Evolutionary conservation across 2,329 filamentous ascomycete species (phyloP).

Genomic region (Ramularia collo-cygni): DNA sequence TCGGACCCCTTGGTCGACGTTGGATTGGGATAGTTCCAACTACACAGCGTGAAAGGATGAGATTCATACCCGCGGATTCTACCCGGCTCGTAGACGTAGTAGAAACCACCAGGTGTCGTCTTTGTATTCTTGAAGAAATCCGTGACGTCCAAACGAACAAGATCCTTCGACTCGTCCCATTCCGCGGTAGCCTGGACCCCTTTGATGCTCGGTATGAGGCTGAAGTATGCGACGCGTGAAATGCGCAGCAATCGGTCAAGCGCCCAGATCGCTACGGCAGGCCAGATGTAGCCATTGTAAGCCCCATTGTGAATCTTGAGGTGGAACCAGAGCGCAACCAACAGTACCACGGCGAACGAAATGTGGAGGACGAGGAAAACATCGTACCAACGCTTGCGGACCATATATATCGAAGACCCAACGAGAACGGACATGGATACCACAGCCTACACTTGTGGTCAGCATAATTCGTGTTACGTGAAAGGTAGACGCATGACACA

Average conservation of each 20-base stretch:
- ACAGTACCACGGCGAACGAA: slow-evolving; percentile 42
- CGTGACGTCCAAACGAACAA: slow-evolving; percentile 41
- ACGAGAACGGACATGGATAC: slow-evolving; percentile 41
- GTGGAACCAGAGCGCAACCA: slow-evolving; percentile 48
- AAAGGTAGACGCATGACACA: slow-evolving; percentile 19
- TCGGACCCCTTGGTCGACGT: neutral
- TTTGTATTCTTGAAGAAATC: slow-evolving; percentile 29
- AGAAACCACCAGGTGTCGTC: slow-evolving; percentile 39
- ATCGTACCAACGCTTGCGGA: slow-evolving; percentile 48
- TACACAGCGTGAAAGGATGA: slow-evolving; percentile 45
- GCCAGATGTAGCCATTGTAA: slow-evolving; percentile 47
- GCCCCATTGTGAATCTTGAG: slow-evolving; percentile 48
- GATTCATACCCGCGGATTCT: slow-evolving; percentile 42
- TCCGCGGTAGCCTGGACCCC: slow-evolving; percentile 31
- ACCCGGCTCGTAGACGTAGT: slow-evolving; percentile 43
- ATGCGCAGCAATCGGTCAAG: slow-evolving; percentile 44
- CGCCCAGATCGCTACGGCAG: slow-evolving; percentile 44
- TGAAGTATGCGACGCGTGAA: slow-evolving; percentile 39
- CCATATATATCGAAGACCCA: slow-evolving; percentile 43
- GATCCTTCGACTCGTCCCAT: slow-evolving; percentile 38
- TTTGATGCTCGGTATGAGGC: slow-evolving; percentile 28
- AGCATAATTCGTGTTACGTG: too few relatives aligned
- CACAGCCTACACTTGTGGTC: slow-evolving; percentile 19
- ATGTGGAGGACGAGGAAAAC: slow-evolving; percentile 48
- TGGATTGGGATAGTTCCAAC: slow-evolving; percentile 10